phyloP scores from a whole-genome alignment of 2,329 filamentous ascomycete species.

The Thermomyces lanuginosus region DNA sequence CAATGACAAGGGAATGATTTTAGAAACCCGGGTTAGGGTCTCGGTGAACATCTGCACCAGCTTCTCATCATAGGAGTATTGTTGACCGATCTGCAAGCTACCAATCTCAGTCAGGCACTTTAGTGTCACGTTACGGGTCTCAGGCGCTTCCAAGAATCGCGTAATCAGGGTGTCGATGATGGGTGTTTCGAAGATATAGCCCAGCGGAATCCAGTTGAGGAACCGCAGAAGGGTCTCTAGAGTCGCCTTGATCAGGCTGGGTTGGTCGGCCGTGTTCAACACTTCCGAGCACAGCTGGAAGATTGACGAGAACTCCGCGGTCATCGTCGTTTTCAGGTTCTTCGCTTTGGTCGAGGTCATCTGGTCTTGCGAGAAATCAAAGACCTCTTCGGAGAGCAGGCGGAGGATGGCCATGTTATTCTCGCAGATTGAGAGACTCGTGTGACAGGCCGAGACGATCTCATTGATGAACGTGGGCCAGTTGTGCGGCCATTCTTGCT shows the following conservation, averaged over 20 bases:
- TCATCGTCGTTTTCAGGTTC: slow-evolving; percentile 97
- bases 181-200: slow-evolving; percentile 96
- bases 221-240: slow-evolving; percentile 90
- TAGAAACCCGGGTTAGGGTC: slow-evolving; percentile 78
- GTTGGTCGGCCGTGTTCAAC: slow-evolving; percentile 71
- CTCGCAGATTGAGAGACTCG: slow-evolving; percentile 91
- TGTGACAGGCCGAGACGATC: slow-evolving; percentile 91
- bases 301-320: slow-evolving; percentile 93
- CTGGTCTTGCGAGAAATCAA: slow-evolving; percentile 95
- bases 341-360: slow-evolving; percentile 98
- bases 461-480: slow-evolving; percentile 99
- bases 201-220: slow-evolving; percentile 96
- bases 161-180: slow-evolving; percentile 89
- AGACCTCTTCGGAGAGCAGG: slow-evolving; percentile 91
- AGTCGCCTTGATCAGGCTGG: slow-evolving; percentile 86
- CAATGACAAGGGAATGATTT: slow-evolving; percentile 77
- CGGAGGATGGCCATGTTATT: slow-evolving; percentile 99
- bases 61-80: slow-evolving; percentile 78
- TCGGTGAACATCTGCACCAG: slow-evolving; percentile 98
- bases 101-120: slow-evolving; percentile 97
- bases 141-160: slow-evolving; percentile 79
- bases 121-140: slow-evolving; percentile 91
- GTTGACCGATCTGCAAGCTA: slow-evolving; percentile 64
- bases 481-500: slow-evolving; percentile 99
- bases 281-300: slow-evolving; percentile 97